These are phyloP conservation scores for Ploettnerulaceae sp. DNA, from an alignment of 2,329 filamentous ascomycete species.

Conservation along the genomic window DNA sequence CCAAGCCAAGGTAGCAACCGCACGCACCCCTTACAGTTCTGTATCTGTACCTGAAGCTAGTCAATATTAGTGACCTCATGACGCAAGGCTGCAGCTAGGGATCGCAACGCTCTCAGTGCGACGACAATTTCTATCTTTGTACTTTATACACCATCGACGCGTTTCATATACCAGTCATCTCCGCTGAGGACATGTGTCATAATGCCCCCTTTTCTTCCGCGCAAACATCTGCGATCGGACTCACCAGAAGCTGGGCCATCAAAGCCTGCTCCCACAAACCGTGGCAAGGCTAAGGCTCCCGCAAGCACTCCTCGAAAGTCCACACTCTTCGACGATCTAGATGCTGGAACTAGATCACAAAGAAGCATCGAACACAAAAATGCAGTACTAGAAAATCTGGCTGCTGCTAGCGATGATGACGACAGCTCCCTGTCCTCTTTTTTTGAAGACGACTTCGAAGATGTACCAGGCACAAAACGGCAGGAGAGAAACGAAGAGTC, in stretches of 20 bases:
- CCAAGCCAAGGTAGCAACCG: too few relatives aligned
- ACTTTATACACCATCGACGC: not conserved
- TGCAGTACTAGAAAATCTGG: slow-evolving; percentile 40
- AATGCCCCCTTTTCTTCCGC: slow-evolving; percentile 66
- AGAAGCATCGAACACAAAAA: slow-evolving; percentile 41
- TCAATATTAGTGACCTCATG: slow-evolving; percentile 17
- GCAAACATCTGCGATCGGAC: slow-evolving; percentile 58
- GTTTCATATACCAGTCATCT: not conserved
- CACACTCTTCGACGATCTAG: slow-evolving; percentile 58
- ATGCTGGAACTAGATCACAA: slow-evolving; percentile 37
- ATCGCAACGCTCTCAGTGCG: not conserved
- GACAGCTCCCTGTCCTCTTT: slow-evolving; percentile 33
- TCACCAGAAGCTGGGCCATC: slow-evolving; percentile 32
- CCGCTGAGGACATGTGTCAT: slow-evolving; percentile 9
- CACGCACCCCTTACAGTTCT: too few relatives aligned
- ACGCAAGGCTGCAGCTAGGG: slow-evolving; percentile 8
- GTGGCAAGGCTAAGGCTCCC: slow-evolving; percentile 23
- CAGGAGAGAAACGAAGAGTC: slow-evolving; percentile 36
- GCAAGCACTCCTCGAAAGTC: slow-evolving; percentile 43
- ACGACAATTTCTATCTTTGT: not conserved
- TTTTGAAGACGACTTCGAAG: slow-evolving; percentile 51
- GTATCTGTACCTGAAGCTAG: slow-evolving; percentile 18
- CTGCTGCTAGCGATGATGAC: slow-evolving; percentile 40
- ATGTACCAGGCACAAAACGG: slow-evolving; percentile 41
- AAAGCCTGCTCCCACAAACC: slow-evolving; percentile 25